phyloP scores from a whole-genome alignment of 192 early-diverging fungal species.

The Radiomyces spectabilis region DNA sequence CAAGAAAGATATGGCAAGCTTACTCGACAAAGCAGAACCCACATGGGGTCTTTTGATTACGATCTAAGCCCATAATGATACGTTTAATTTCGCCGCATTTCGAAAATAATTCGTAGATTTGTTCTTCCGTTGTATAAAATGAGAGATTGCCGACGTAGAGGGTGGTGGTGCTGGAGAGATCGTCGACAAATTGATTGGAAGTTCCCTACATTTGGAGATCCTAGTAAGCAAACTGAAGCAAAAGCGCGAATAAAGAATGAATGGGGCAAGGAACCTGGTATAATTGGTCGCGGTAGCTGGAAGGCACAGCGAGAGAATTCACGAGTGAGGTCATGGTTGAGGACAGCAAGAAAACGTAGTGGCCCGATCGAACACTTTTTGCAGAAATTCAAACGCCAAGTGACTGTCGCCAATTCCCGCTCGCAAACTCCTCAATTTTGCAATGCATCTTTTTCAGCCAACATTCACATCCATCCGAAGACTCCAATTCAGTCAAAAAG shows the following conservation, averaged over 20 bases:
- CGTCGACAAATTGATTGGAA: slow-evolving; percentile 38
- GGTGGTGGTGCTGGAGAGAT: slow-evolving; percentile 61
- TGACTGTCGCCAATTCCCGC: too few species aligned
- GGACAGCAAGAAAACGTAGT: not conserved
- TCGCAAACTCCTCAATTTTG: too few species aligned
- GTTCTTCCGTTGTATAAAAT: slow-evolving; percentile 98
- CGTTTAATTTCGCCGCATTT: slow-evolving; percentile 97
- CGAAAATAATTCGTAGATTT: slow-evolving; percentile 92
- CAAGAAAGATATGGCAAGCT: slow-evolving; percentile 16
- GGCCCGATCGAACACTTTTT: not conserved
- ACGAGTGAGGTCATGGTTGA: slow-evolving; percentile 51
- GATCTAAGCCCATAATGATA: slow-evolving; percentile 97
- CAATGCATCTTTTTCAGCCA: too few species aligned
- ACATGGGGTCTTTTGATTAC: slow-evolving; percentile 90
- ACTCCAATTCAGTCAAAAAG: too few species aligned
- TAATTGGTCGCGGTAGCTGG: slow-evolving; percentile 78
- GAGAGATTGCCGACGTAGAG: slow-evolving; percentile 97
- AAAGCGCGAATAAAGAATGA: not conserved
- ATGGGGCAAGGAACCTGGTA: slow-evolving; percentile 46
- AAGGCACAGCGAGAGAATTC: slow-evolving; percentile 67
- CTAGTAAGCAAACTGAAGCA: slow-evolving; percentile 2
- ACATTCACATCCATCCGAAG: too few species aligned
- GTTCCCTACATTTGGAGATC: slow-evolving; percentile 27
- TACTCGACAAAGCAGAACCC: slow-evolving; percentile 99
- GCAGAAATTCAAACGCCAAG: not conserved